Evolutionary conservation across 371 early-diverging fungal genomes (phyloP), one percentile per base, ranked within the genome.

Genomic region (Lichtheimia hyalospora): DNA sequence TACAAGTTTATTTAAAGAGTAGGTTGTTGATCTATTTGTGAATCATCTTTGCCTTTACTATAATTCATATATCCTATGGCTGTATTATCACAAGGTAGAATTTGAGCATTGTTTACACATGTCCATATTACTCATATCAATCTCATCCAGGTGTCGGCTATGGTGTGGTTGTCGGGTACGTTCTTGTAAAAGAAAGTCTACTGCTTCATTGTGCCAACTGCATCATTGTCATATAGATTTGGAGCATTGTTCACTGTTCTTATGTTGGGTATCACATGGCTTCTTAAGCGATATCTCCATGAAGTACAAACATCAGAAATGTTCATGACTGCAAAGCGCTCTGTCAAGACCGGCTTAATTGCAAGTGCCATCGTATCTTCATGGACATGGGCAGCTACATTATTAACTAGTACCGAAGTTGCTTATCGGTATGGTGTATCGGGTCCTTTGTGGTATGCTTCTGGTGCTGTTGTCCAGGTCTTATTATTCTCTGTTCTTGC

Each of bases 381-480:
- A 2, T 86, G 87, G 87, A 87, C 87, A 16, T 87, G 87, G 87
- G 87, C 87, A 3, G 87, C 88, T 23, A 89, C 89, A 0, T 57
- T 88, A 24, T 57, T 89, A 21, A 86, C 86, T 44, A 79, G 80
- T 52, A 85, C 87, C 1, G 77, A 84, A n/a, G 87, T 87, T 2
- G 87, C 87, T 14, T 87, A 87, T 63, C 75, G 81, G 58, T 85
- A 86, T 50, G 88, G 87, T 60, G 81, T 84, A 13, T 81, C 85
- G n/a, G 88, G 83, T 25, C 71, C 69, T 2, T 58, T 85, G n/a
- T 84, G 85, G 86, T 88, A 89, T 67, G 89, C 86, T 3, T 78
- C 88, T 5, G 89, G 89, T 15, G 88, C 89, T 7, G 72, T 79
- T 49, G 81, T 89, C 3, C 89, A 89, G 71, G 86, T 88, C 7